Base-by-base conservation (phyloP, 2,329 filamentous ascomycete species). In the Mariannaea elegans region DNA sequence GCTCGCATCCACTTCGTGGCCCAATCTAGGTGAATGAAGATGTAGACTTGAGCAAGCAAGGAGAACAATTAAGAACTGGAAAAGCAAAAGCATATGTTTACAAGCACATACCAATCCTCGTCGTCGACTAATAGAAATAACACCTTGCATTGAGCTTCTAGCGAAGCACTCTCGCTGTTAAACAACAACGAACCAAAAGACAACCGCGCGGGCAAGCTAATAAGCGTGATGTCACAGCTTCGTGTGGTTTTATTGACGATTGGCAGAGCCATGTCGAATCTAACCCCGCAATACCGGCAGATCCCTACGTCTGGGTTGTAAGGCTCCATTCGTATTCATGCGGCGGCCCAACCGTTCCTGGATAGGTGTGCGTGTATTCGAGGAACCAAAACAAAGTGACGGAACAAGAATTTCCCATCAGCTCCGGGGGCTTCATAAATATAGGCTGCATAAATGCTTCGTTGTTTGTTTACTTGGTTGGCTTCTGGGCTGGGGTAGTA, bases 301-400 rank as follows among this genome's bases (percentile, higher is more conserved):
- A 41, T 58, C 39, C 39, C 41, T 51, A 41, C 14, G 23, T 46
- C 16, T 29, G 23, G 7, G 46, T 7, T 45, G 47, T 42, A 48
- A 53, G 56, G 49, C 56, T 48, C 48, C 42, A 34, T 53, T 45
- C 50, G 45, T 45, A 32, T 50, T 49, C 45, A 59, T 55, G 56
- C 50, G 24, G 48, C 48, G 36, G 56, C 44, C 56, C 24, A 49
- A 59, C 32, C 31, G 31, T 12, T 45, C 50, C 32, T 39, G 18
- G 18, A 24, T 32, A n/a, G 52, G 42, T 34, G 36, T 44, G 36
- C 38, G 16, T 23, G 47, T 54, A 36, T 16, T 14, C 10, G 9
- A 9, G 9, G 36, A 39, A 3, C 16, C 32, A 41, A 21, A 41
- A 21, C 38, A 41, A 41, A 41, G 38, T 21, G 10, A 41, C 5